Base-by-base conservation (phyloP, 805 yeast genomes). In the Brettanomyces bruxellensis region DNA sequence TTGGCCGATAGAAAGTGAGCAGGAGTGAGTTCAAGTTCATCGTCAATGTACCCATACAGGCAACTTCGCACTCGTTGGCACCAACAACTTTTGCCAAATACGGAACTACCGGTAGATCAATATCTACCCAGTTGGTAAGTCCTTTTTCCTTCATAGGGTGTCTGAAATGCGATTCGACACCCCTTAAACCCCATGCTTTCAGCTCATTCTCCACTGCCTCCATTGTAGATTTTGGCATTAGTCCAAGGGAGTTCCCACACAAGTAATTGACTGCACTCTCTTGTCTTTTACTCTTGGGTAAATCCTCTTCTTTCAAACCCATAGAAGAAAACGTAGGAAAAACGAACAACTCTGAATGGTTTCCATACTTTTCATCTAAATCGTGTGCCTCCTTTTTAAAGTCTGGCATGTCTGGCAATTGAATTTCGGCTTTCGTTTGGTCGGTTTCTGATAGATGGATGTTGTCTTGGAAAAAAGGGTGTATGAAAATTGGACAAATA, bases 201-300 rank as follows among this genome's bases (percentile, higher is more conserved):
- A 90, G 67, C 62, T 90, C 97, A 38, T 68, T 72, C 43, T 65
- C 64, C 13, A 90, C 67, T 13, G 85, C 84, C 5, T 53, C 51
- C 34, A 76, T 68, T 0, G 90, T 81, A 6, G 68, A 58, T 44
- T 64, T 68, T 0, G 98, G 97, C 90, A 88, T 85, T 49, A 90
- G 66, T 0, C 98, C 98, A 5, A 90, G 75, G n/a, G 96, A 87
- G 67, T 90, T 91, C 3, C 98, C 98, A 65, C 96, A 88, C 41
- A 90, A 69, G 59, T 90, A 91, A 23, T 74, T 69, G 11, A 76
- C 68, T 7, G 53, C 47, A 1, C 53, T 38, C n/a, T 53, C 34
- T 18, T 48, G 46, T 6, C 54, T 52, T 22, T 42, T 40, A 35
- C 49, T 52, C 18, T 39, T 35, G 9, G 32, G 12, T 4, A n/a